Evolutionary conservation across 1,284 basidiomycete species (phyloP), one percentile per base, ranked within the genome.

Genomic region (Boletus mariae): DNA sequence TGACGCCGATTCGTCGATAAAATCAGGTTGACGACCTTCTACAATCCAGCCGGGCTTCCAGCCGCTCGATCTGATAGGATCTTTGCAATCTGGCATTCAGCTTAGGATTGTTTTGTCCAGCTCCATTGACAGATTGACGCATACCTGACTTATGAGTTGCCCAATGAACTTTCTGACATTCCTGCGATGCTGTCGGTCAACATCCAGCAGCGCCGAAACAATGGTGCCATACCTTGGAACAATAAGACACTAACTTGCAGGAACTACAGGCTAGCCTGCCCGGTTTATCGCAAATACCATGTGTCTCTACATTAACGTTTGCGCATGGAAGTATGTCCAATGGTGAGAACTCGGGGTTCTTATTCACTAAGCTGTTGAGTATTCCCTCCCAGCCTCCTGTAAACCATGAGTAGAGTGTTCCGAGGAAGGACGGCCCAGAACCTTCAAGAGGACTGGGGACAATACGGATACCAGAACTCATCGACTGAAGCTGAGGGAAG

Each of bases 191-290:
- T 29, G 4, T 42, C 3, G 38, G 15, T 47, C 23, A 38, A 26
- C 6, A 13, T 41, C 25, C 11, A 26, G 15, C 17, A 17, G 23
- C 23, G 10, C n/a, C n/a, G 40, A 5, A 5, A 45, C 34, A 35
- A 49, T 55, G 62, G 42, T 38, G 0, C 4, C 44, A 31, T 54
- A 60, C 68, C 54, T 71, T 69, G 8, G 73, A 76, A 56, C 74
- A 76, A 51, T 76, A 75, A 6, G 72, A 72, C 0, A 75, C 73
- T 4, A 76, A 58, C 49, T 56, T 71, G 50, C 73, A 76, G 11
- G 54, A 57, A 38, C 65, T 56, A 52, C 75, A 76, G 6, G 67
- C 59, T 54, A 59, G 49, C 5, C 57, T 67, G 2, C 71, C 73
- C 1, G 58, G 58, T 1, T 67, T 61, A 4, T 54, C 31, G 51